Conservation (phyloP, 2,329 filamentous ascomycete species). For the Diaporthe velutina region DNA sequence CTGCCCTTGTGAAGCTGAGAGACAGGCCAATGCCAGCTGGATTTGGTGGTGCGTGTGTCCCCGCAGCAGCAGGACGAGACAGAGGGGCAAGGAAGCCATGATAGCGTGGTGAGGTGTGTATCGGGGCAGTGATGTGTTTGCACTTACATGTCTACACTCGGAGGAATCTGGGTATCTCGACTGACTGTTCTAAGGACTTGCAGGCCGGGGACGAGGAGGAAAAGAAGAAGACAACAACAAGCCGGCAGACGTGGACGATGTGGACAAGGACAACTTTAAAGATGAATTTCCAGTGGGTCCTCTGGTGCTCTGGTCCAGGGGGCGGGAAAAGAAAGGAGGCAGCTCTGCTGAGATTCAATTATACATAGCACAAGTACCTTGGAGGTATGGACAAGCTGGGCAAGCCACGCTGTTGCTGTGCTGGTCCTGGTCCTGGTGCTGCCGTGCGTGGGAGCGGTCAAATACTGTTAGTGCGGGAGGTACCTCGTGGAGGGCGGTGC, state of each 20-base stretch:
- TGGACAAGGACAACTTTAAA: conserved; percentile 41
- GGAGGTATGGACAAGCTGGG: conserved; percentile 15
- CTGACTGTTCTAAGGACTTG: conserved; percentile 26
- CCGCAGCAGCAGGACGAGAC: neutral
- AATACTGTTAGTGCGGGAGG: conserved; percentile 9
- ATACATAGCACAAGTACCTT: conserved; percentile 17
- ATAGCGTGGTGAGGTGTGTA: neutral
- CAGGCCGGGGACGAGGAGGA: conserved; percentile 30
- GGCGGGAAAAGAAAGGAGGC: conserved; percentile 33
- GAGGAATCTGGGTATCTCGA: conserved; percentile 32
- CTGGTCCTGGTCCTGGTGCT: neutral
- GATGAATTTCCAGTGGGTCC: conserved; percentile 38
- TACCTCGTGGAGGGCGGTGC: neutral
- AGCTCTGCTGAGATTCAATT: conserved; percentile 36
- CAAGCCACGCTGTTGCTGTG: conserved; percentile 22
- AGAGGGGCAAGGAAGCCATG: neutral
- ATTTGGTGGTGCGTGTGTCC: neutral
- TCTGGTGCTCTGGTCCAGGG: conserved; percentile 33
- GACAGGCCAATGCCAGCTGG: neutral
- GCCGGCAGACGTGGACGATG: conserved; percentile 9
- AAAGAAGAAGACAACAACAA: conserved; percentile 31
- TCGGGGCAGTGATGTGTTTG: neutral
- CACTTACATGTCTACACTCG: conserved; percentile 35
- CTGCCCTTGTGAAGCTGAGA: neutral
- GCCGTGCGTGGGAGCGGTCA: conserved; percentile 4